Evolutionary conservation across 257 asterid species (phyloP), one percentile per base, ranked within the genome.

Genomic region (Ballota nigra): DNA sequence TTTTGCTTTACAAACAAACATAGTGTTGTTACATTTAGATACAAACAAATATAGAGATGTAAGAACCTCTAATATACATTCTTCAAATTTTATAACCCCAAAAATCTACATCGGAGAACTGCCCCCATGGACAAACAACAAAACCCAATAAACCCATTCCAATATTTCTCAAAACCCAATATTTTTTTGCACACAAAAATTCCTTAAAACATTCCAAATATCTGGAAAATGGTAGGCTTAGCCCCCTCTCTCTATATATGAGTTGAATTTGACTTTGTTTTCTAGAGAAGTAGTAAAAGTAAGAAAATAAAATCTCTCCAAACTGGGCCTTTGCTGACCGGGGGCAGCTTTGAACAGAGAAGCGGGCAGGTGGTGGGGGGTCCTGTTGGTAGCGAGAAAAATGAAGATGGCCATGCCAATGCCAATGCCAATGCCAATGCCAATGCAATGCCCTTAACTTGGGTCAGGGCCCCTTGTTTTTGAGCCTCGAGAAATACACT

Each of bases 1-100:
- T 36, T 16, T 83, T 78, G 76, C 76, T 64, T 51, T 84, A 78
- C 85, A 78, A 75, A 68, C 78, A 59, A 81, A 83, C 95, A 90
- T 75, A 49, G 65, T 82, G 95, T 79, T 79, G 64, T 80, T 77
- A 4, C 47, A 66, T 71, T 16, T 53, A 52, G 55, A 71, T 73
- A 69, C 80, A 73, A 68, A 61, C 58, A 70, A 49, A 55, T 66
- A 69, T 45, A 68, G 19, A 66, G n/a, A n/a, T n/a, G n/a, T n/a
- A n/a, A n/a, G n/a, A n/a, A 8, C 6, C 38, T 33, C 5, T 29
- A 18, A 66, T 55, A 28, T 63, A 10, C 40, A 70, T 51, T 24
- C 24, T 20, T 56, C 18, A 13, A 60, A 70, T 75, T 72, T 60
- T 62, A 57, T 58, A 70, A 75, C 55, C 74, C 82, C 84, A 66